Conservation (phyloP, 1,139 yeast genomes). For the Suhomyces kunorum region DNA sequence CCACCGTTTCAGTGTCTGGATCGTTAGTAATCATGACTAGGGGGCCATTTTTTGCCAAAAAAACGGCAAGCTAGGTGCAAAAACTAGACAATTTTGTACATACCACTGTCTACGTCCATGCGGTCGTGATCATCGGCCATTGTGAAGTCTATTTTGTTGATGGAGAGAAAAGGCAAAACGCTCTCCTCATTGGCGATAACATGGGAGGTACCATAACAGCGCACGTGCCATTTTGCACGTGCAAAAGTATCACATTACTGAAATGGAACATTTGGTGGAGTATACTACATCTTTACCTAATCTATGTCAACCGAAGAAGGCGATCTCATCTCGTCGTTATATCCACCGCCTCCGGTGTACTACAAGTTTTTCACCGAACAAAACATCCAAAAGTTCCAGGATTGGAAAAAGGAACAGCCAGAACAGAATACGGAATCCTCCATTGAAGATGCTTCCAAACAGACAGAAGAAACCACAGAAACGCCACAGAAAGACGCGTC, state of each 20-base stretch:
- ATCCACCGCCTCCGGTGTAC: slow-evolving; percentile 86
- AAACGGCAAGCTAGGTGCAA: slow-evolving; percentile 14
- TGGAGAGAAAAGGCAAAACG: neutral
- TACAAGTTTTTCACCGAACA: slow-evolving; percentile 66
- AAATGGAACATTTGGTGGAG: no score
- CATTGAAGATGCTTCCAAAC: slow-evolving; percentile 1
- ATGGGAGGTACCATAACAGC: neutral
- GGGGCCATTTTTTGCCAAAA: neutral
- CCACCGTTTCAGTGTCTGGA: slow-evolving; percentile 15
- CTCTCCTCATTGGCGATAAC: neutral
- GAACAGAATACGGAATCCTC: neutral
- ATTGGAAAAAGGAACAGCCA: slow-evolving; percentile 18
- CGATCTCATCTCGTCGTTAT: slow-evolving; percentile 61
- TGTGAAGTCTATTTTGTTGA: slow-evolving; percentile 1
- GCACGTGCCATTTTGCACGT: no score
- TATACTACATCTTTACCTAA: neutral
- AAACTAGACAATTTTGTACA: neutral
- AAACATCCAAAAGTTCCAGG: slow-evolving; percentile 44
- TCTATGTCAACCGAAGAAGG: slow-evolving; percentile 24
- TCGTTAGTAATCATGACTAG: slow-evolving; percentile 10
- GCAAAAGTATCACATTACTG: no score
- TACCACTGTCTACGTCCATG: slow-evolving; percentile 40
- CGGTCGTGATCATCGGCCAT: slow-evolving; percentile 27
- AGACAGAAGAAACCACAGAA: slow-evolving; percentile 4
- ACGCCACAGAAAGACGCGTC: neutral